Evolutionary conservation across 1,284 basidiomycete species (phyloP).

Genomic region (Pascua sp.): DNA sequence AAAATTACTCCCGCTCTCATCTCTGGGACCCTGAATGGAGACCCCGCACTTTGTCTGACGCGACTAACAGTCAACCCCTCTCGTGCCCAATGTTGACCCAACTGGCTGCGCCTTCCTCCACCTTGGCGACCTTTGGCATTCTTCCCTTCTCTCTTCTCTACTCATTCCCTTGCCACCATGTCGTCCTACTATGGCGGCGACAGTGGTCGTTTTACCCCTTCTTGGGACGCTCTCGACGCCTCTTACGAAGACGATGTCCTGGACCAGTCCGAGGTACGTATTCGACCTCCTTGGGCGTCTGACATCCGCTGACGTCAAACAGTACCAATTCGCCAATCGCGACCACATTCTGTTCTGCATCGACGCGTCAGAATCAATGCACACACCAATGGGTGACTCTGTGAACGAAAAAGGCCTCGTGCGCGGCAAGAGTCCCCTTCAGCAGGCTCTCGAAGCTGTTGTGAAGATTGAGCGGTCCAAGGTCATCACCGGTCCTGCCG

Average conservation of each 20-base stretch:
- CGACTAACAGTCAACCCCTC: too few relatives aligned
- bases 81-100: too few relatives aligned
- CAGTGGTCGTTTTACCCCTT: constrained; percentile 26
- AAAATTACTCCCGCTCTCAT: too few relatives aligned
- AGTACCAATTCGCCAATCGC: constrained; percentile 69
- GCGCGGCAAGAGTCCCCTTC: constrained; percentile 47
- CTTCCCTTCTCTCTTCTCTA: neutral
- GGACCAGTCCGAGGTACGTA: constrained; percentile 39
- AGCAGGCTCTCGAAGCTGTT: constrained; percentile 71
- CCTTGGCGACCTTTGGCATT: neutral
- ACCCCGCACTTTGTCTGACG: too few relatives aligned
- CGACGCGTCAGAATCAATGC: constrained; percentile 88
- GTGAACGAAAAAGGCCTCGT: constrained; percentile 27
- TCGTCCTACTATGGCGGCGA: constrained; percentile 37
- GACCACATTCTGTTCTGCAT: constrained; percentile 90
- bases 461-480: constrained; percentile 83
- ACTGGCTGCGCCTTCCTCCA: too few relatives aligned
- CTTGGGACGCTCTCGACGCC: constrained; percentile 40
- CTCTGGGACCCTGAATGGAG: too few relatives aligned
- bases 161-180: constrained; percentile 23
- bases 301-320: neutral
- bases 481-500: constrained; percentile 78
- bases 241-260: constrained; percentile 38
- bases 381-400: constrained; percentile 59
- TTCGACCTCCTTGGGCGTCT: too few relatives aligned